Percentiles rank a stretch among this genome's conserved stretches.
Evolutionary conservation across 2,329 filamentous ascomycete genomes (phyloP).

Genomic region (Trichoderma oligosporum): DNA sequence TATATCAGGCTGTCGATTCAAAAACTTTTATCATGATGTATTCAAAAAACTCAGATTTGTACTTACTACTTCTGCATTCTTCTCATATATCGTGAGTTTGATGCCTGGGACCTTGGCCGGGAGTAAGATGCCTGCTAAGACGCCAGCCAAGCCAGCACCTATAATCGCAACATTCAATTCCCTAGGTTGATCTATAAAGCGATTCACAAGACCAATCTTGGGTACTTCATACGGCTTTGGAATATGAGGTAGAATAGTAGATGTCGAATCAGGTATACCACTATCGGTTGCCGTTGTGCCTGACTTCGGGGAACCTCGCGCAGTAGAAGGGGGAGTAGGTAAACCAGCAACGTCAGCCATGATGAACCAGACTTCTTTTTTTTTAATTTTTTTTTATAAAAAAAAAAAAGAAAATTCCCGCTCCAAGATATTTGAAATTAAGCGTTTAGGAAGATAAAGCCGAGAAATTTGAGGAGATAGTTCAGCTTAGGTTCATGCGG

Average conservation of each 20-base stretch:
- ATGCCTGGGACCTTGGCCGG: constrained; percentile 66
- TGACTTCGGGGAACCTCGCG: constrained; percentile 11
- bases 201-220: constrained; percentile 25
- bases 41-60: too few species aligned
- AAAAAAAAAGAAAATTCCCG: too few species aligned
- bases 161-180: constrained; percentile 35
- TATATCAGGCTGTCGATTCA: not conserved
- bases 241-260: not conserved
- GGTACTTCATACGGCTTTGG: constrained; percentile 15
- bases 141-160: constrained; percentile 36
- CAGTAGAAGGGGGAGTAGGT: constrained; percentile 11
- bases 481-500: not conserved
- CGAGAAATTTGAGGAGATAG: not conserved
- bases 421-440: not conserved
- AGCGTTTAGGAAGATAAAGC: not conserved
- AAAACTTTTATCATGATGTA: not conserved
- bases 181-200: constrained; percentile 36
- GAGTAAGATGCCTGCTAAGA: constrained; percentile 59
- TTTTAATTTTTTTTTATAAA: not conserved
- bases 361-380: not conserved
- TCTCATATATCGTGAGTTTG: constrained; percentile 63
- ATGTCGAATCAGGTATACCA: not conserved
- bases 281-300: not conserved
- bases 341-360: constrained; percentile 12
- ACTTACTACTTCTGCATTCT: constrained; percentile 63